phyloP scores from a whole-genome alignment of 2,329 filamentous ascomycete species.

The Colletotrichum orchidophilum region DNA sequence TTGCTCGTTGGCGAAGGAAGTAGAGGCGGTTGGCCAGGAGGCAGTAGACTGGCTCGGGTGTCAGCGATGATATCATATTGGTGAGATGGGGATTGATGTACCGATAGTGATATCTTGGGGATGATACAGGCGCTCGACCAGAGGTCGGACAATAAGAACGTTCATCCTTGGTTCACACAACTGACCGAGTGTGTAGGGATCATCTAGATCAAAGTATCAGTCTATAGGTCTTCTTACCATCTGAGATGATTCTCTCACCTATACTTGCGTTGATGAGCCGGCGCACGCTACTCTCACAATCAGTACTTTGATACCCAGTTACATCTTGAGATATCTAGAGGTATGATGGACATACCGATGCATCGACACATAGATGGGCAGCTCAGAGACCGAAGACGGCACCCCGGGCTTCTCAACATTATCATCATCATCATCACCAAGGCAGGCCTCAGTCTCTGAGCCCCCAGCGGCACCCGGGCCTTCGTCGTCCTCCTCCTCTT shows the following conservation, averaged over 20 bases:
- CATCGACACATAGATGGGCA: slow-evolving; percentile 30
- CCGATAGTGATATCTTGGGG: slow-evolving; percentile 71
- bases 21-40: slow-evolving; percentile 76
- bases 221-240: background rate
- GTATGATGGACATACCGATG: slow-evolving; percentile 15
- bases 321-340: background rate
- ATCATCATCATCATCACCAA: slow-evolving; percentile 2
- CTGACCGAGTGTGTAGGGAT: slow-evolving; percentile 64
- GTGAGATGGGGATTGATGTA: slow-evolving; percentile 41
- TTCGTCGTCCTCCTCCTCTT: slow-evolving; percentile 14
- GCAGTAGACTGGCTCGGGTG: slow-evolving; percentile 66
- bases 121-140: slow-evolving; percentile 75
- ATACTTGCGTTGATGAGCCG: slow-evolving; percentile 31
- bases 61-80: slow-evolving; percentile 2
- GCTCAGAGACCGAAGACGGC: background rate
- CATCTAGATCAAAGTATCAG: slow-evolving; percentile 41
- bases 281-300: slow-evolving; percentile 11
- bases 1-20: slow-evolving; percentile 73
- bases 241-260: background rate
- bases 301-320: background rate
- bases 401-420: background rate
- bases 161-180: slow-evolving; percentile 75
- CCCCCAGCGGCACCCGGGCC: slow-evolving; percentile 1
- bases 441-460: slow-evolving; percentile 30
- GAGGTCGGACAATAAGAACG: slow-evolving; percentile 69